Conservation (phyloP, 2,329 filamentous ascomycete species). For the Rasamsonia emersonii region DNA sequence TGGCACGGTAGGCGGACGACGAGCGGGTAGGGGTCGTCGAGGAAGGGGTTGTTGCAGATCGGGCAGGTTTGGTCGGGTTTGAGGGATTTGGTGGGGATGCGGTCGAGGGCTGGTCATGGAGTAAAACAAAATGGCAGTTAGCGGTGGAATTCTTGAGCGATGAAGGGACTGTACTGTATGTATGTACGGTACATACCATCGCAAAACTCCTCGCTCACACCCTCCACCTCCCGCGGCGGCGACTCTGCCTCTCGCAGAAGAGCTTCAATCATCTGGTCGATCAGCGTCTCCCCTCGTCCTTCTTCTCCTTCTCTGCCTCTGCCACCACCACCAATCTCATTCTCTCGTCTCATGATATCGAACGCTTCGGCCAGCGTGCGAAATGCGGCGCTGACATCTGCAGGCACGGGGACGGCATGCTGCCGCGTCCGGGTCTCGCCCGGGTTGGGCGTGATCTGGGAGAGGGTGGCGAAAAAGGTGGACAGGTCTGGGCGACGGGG, state of each 20-base stretch:
- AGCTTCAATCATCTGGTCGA: constrained; percentile 48
- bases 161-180: neutral
- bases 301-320: constrained; percentile 27
- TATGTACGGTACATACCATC: constrained; percentile 32
- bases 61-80: constrained; percentile 48
- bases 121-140: constrained; percentile 3
- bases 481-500: constrained; percentile 54
- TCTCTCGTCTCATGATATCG: constrained; percentile 46
- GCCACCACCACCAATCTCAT: constrained; percentile 24
- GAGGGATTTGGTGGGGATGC: constrained; percentile 48
- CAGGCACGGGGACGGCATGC: constrained; percentile 52
- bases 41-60: constrained; percentile 52
- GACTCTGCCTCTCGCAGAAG: constrained; percentile 49
- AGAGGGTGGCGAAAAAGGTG: constrained; percentile 55
- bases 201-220: constrained; percentile 53
- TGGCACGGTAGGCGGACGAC: constrained; percentile 56
- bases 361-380: constrained; percentile 54
- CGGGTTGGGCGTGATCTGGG: constrained; percentile 47
- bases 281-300: constrained; percentile 33
- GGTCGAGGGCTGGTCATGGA: constrained; percentile 41
- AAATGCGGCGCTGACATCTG: constrained; percentile 52
- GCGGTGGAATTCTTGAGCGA: neutral
- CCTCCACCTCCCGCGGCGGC: constrained; percentile 52
- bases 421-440: constrained; percentile 42
- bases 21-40: constrained; percentile 56